These are phyloP conservation scores for Cyclotella atomus DNA, from an alignment of 108 stramenopile species.

Conservation along the genomic window DNA sequence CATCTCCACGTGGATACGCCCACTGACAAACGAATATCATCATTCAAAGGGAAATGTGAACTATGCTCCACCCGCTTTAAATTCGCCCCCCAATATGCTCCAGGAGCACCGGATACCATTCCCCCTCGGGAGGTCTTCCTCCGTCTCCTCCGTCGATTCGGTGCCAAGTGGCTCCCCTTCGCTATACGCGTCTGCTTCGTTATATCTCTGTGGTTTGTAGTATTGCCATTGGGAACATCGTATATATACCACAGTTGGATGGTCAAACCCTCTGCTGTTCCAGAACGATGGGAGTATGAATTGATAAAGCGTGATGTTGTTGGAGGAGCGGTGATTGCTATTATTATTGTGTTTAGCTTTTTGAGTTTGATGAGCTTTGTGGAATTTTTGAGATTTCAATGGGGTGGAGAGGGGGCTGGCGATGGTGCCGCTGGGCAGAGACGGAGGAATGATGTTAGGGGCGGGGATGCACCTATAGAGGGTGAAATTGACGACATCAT, in stretches of 20 bases:
- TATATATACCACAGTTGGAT: constrained; percentile 93
- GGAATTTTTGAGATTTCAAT: constrained; percentile 90
- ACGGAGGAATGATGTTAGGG: constrained; percentile 34
- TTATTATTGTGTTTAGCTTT: constrained; percentile 85
- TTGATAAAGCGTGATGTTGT: constrained; percentile 67
- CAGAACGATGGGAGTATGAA: constrained; percentile 55
- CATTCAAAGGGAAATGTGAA: constrained; percentile 66
- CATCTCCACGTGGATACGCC: not conserved
- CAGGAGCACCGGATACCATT: constrained; percentile 79
- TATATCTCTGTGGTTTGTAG: constrained; percentile 77
- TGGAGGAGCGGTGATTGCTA: constrained; percentile 80
- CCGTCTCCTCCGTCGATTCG: constrained; percentile 65
- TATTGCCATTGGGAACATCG: constrained; percentile 82
- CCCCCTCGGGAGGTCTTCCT: constrained; percentile 64
- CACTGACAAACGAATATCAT: not conserved
- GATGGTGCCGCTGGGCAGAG: constrained; percentile 20
- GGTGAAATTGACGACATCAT: constrained; percentile 48
- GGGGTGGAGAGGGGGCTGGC: constrained; percentile 21
- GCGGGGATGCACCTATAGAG: constrained; percentile 32
- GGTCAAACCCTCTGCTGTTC: constrained; percentile 67
- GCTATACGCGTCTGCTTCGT: constrained; percentile 63
- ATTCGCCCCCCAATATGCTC: constrained; percentile 84
- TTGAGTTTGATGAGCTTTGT: constrained; percentile 93
- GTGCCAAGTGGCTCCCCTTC: constrained; percentile 83
- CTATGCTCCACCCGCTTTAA: constrained; percentile 83